Conservation (phyloP, 331 rosid species). For the Pyracantha coccinea region DNA sequence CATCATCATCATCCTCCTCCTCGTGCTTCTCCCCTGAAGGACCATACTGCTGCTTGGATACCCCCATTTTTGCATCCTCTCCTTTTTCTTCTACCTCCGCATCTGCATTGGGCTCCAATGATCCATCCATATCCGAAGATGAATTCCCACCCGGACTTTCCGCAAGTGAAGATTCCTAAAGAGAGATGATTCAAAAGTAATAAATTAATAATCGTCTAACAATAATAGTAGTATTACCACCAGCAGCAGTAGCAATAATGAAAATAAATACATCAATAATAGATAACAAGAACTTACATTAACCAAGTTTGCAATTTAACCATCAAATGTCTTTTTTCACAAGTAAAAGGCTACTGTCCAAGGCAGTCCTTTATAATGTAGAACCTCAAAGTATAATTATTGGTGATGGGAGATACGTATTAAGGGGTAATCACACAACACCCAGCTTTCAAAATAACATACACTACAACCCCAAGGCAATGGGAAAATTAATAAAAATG, state of each 20-base stretch:
- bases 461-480: no score
- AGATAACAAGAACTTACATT: background rate
- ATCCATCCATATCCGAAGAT: constrained; percentile 63
- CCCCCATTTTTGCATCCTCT: constrained; percentile 39
- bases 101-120: constrained; percentile 45
- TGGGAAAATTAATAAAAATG: no score
- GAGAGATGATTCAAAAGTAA: constrained; percentile 9
- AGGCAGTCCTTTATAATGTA: background rate
- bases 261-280: background rate
- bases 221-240: background rate
- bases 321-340: background rate
- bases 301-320: background rate
- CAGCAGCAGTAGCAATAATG: background rate
- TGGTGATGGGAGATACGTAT: background rate
- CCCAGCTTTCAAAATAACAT: no score
- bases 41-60: constrained; percentile 36
- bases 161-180: constrained; percentile 47
- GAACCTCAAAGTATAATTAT: background rate
- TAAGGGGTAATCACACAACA: no score
- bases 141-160: constrained; percentile 77
- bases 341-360: background rate
- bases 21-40: constrained; percentile 40
- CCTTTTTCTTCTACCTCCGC: constrained; percentile 43
- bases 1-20: constrained; percentile 19
- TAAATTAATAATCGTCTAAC: background rate